Base-by-base conservation (phyloP, 2,329 filamentous ascomycete species). In the Neofusicoccum laricinum region DNA sequence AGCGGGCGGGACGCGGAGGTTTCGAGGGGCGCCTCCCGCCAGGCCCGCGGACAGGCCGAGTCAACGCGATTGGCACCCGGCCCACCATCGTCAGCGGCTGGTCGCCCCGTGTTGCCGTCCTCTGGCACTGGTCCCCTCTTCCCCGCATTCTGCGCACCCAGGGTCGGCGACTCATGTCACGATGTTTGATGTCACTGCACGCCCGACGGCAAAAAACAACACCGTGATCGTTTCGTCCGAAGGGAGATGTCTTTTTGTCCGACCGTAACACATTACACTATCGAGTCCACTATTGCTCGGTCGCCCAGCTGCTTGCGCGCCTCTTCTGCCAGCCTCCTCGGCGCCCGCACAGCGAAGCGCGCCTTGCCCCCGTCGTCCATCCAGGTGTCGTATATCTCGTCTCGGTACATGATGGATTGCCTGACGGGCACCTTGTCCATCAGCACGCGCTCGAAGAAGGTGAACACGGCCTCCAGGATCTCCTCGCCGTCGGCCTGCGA, bases 371-470 rank as follows among this genome's bases (percentile, higher is more conserved):
- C 74, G 17, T 65, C 67, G 61, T 76, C 75, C 25, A 73, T 64
- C 76, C 77, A 80, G 21, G 70, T 71, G 64, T 76, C 75, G 64
- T 71, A 71, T 7, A 74, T 67, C 38, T 78, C 73, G 1, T 72
- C 76, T 21, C 73, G 66, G 53, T 69, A 70, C 48, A 71, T 74
- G 15, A 71, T 68, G 17, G 61, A 53, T 7, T 17, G 40, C 10
- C 66, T 68, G 1, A 79, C 72, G 1, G 74, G 72, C 2, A 79
- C 70, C 19, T 77, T 69, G 1, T 73, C 75, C 5, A 64, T 67
- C 38, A 79, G 68, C 2, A 78, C 72, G 30, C 69, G 66, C 50
- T 68, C 64, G 53, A 78, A 77, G 19, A 79, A 68, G 2, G 63
- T 65, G 63, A 72, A 70, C 15, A 79, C 71, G 34, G 73, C 70